Conservation (phyloP, 1,284 basidiomycete genomes). For the Wolfiporia cocos region DNA sequence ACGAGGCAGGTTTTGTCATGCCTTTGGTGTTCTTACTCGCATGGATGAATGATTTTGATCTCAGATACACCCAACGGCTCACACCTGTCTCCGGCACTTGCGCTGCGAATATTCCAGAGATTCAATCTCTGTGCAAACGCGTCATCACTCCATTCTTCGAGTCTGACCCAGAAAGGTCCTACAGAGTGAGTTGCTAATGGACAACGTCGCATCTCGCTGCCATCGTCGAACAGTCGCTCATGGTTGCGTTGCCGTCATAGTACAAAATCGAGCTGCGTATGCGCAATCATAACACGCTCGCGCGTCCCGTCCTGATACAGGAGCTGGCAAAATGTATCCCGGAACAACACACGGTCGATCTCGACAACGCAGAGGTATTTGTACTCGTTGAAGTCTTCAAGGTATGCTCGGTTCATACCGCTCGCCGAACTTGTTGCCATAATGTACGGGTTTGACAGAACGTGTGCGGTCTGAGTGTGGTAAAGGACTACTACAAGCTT, state of each 20-base stretch:
- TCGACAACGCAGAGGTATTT: slow-evolving; percentile 62
- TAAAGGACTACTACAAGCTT: slow-evolving; percentile 61
- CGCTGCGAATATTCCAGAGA: slow-evolving; percentile 61
- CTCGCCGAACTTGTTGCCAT: not conserved
- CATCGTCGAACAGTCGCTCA: no score
- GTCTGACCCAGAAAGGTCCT: slow-evolving; percentile 34
- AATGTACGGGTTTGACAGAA: slow-evolving; percentile 38
- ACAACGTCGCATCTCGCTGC: no score
- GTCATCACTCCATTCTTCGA: slow-evolving; percentile 48
- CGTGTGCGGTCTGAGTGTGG: slow-evolving; percentile 65
- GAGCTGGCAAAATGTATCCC: slow-evolving; percentile 67
- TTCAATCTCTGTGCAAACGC: slow-evolving; percentile 50
- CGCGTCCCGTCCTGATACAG: slow-evolving; percentile 53
- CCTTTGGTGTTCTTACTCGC: no score
- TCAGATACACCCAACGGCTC: slow-evolving; percentile 62
- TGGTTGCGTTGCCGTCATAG: slow-evolving; percentile 38
- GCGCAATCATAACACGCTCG: slow-evolving; percentile 66
- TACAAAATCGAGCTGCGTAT: slow-evolving; percentile 74
- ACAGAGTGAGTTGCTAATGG: slow-evolving; percentile 34
- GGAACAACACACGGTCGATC: slow-evolving; percentile 53
- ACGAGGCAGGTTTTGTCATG: slow-evolving; percentile 58
- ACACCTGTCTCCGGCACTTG: slow-evolving; percentile 65
- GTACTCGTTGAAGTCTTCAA: slow-evolving; percentile 79
- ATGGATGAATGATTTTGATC: no score
- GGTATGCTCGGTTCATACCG: slow-evolving; percentile 32